Evolutionary conservation across 805 yeast species (phyloP), one percentile per base, ranked within the genome.

Genomic region (Candida germanica): DNA sequence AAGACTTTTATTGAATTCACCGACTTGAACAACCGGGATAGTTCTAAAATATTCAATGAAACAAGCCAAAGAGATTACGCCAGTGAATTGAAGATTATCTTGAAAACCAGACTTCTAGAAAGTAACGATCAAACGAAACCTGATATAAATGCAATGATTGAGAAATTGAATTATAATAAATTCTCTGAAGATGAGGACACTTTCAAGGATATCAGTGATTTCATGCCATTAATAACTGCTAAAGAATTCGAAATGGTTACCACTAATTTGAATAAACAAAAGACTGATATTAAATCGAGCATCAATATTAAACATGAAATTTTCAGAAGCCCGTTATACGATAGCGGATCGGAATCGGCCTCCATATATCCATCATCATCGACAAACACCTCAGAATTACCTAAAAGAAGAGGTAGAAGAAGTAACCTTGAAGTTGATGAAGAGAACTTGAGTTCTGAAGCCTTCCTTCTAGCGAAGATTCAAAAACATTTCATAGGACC

Each of bases 401-500:
- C 56, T 16, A 60, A 64, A 40, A 51, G 71, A 44, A 58, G 71
- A 31, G 69, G 71, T 6, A 53, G 72, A 46, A 51, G 71, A 33
- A 42, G 38, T 20, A 33, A 24, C 11, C 30, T 33, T 17, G 47
- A 39, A n/a, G 35, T 32, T 4, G 43, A 38, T 30, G 51, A 48
- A 11, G 49, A 40, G n/a, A 40, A 38, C 16, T 41, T 53, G 40
- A 51, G 51, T 42, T 53, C 65, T 3, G 73, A 67, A 39, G 56
- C 69, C 0, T 56, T 54, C 11, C 48, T 67, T 20, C 51, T 66
- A 33, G 69, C 71, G 5, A 64, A 61, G 46, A 66, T 67, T 35
- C 59, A 61, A 65, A 67, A 67, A 45, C 69, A 64, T 35, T 68
- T 64, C 35, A 47, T 43, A 11, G 71, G 71, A 2, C 72, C 72